Evolutionary conservation across 495 filamentous ascomycete species (phyloP).

Genomic region (Penicillium atrosanguineum): DNA sequence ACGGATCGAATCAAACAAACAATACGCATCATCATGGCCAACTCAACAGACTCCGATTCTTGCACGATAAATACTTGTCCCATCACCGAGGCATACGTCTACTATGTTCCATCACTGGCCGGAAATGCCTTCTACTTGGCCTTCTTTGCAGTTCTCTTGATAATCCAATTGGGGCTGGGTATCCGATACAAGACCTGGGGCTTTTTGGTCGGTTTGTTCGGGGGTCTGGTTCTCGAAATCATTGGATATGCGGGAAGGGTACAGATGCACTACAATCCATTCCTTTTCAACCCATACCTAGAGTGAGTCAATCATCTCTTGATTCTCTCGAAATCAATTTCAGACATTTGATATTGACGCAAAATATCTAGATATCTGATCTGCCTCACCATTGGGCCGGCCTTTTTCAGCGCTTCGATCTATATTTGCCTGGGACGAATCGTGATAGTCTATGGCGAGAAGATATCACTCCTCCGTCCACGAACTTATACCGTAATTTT

Average conservation of each 20-base stretch:
- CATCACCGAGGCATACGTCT: conserved; percentile 24
- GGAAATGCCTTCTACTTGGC: conserved; percentile 38
- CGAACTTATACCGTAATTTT: conserved; percentile 51
- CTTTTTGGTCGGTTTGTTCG: conserved; percentile 22
- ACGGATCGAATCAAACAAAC: no score
- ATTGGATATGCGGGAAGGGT: conserved; percentile 35
- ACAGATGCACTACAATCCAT: conserved; percentile 30
- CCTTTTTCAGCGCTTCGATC: conserved; percentile 53
- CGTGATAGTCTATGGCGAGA: conserved; percentile 42
- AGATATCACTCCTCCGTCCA: conserved; percentile 45
- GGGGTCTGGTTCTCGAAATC: conserved; percentile 33
- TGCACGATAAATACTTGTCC: conserved; percentile 42
- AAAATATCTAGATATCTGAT: conserved; percentile 42
- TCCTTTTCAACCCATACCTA: conserved; percentile 28
- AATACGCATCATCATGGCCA: no score
- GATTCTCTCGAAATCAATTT: background rate
- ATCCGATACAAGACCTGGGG: conserved; percentile 31
- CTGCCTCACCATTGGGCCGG: conserved; percentile 52
- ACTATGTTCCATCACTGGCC: conserved; percentile 34
- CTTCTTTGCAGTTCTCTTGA: conserved; percentile 26
- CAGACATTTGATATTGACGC: no score
- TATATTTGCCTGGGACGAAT: conserved; percentile 55
- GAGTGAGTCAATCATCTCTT: conserved; percentile 15
- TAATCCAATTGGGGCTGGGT: conserved; percentile 25
- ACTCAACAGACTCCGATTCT: no score